phyloP scores from a whole-genome alignment of 2,329 filamentous ascomycete species.

The Scytalidium sp. region DNA sequence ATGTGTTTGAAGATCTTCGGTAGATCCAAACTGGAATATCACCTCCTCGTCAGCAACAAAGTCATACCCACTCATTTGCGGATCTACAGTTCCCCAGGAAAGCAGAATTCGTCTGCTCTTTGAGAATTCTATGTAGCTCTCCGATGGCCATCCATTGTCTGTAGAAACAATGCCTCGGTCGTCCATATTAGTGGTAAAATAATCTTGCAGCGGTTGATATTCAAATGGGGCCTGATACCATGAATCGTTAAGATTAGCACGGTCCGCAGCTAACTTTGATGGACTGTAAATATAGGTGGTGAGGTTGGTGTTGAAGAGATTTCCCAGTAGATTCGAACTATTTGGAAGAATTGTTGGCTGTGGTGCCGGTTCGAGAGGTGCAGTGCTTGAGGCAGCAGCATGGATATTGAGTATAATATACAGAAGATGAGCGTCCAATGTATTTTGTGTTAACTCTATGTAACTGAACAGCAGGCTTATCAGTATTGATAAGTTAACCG shows the following conservation, averaged over 20 bases:
- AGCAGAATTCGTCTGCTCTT: conserved; percentile 51
- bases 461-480: conserved; percentile 49
- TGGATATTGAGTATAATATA: conserved; percentile 59
- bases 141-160: conserved; percentile 61
- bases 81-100: conserved; percentile 53
- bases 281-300: conserved; percentile 53
- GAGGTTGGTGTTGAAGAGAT: conserved; percentile 43
- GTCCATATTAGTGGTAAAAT: conserved; percentile 43
- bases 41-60: conserved; percentile 43
- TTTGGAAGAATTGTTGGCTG: conserved; percentile 41
- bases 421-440: conserved; percentile 49
- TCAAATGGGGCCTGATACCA: conserved; percentile 47
- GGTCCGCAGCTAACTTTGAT: conserved; percentile 42
- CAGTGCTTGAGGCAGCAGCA: conserved; percentile 42
- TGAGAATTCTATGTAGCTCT: conserved; percentile 53
- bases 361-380: conserved; percentile 40
- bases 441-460: conserved; percentile 48
- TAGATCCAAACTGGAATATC: conserved; percentile 48
- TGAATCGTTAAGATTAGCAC: conserved; percentile 52
- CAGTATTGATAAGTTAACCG: conserved; percentile 47
- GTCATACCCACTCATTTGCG: conserved; percentile 55
- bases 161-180: conserved; percentile 39
- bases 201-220: conserved; percentile 46
- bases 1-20: conserved; percentile 32
- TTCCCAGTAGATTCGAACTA: conserved; percentile 40